Evolutionary conservation across 2,329 filamentous ascomycete genomes (phyloP).

Genomic region (Pestalotiopsis fici): DNA sequence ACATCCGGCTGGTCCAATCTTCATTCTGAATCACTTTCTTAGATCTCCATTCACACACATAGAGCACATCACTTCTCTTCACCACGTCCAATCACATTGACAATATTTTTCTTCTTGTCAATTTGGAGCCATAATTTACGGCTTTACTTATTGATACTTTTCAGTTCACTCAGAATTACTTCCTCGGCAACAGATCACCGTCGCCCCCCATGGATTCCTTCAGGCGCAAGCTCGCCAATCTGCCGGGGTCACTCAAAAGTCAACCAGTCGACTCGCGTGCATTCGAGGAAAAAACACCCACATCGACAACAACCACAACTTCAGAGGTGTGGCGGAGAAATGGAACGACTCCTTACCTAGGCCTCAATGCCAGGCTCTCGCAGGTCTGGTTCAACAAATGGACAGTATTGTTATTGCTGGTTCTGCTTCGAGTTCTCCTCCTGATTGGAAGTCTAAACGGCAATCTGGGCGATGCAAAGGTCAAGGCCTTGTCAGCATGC

Average conservation of each 20-base stretch:
- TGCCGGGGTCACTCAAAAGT: not conserved
- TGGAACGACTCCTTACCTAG: constrained; percentile 78
- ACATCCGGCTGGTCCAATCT: constrained; percentile 12
- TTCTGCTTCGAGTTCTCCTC: constrained; percentile 79
- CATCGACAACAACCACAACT: not conserved
- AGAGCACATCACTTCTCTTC: not conserved
- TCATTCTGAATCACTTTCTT: not conserved
- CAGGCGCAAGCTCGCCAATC: not conserved
- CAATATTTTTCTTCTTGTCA: not conserved
- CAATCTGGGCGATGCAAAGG: constrained; percentile 74
- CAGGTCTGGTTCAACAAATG: constrained; percentile 98
- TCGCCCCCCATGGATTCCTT: not conserved
- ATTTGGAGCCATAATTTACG: not conserved
- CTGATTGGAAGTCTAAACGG: constrained; percentile 72
- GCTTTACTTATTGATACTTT: not conserved
- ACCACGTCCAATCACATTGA: not conserved
- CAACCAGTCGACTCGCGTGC: not conserved
- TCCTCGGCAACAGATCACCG: not conserved
- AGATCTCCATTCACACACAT: not conserved
- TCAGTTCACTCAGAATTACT: not conserved
- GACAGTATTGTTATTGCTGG: constrained; percentile 86
- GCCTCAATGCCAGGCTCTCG: constrained; percentile 83
- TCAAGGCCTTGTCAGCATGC: constrained; percentile 84
- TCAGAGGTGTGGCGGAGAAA: constrained; percentile 8
- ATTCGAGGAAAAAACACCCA: not conserved